Evolutionary conservation across 371 early-diverging fungal species (phyloP), one percentile per base, ranked within the genome.

Genomic region (Synchytrium microbalum): DNA sequence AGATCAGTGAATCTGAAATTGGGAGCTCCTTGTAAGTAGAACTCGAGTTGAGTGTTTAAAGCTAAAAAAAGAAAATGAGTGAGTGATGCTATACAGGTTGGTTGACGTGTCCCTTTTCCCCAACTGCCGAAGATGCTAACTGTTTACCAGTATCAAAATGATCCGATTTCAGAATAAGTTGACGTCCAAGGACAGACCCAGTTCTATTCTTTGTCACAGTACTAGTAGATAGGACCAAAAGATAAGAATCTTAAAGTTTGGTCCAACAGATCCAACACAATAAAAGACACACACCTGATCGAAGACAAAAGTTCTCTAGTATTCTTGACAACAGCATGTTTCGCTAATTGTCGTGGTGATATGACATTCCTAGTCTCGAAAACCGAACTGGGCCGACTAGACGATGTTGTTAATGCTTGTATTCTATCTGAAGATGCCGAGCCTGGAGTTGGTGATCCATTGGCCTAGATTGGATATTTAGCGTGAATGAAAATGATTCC

Each of bases 11-110:
- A 74, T 25, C 88, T 79, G 69, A 88, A 88, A 65, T 88, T 87
- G 32, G 87, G 87, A 10, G 87, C 85, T 0, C 87, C 88, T 62
- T 86, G 83, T 32, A 87, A 70, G 63, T 83, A 79, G 59, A 87
- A 82, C 64, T 82, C 86, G 10, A 85, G 73, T 19, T 80, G 78
- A 32, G 79, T 73, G 69, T 84, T 79, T 59, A 80, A 67, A 26
- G 76, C 85, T 82, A 64, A 1, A 55, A 23, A 16, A 19, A 57
- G 25, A 16, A 3, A 32, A 32, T n/a, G 57, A 56, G 26, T n/a
- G 33, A 19, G 13, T 53, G 28, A 32, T 54, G 60, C 19, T 59
- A 29, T 29, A 24, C 1, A 1, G 30, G 8, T 19, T 1, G 10
- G 32, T 46, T 28, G 23, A 51, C 33, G 23, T 16, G 1, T 24